phyloP scores from a whole-genome alignment of 305 asterid species.

The Plantago coronopus region DNA sequence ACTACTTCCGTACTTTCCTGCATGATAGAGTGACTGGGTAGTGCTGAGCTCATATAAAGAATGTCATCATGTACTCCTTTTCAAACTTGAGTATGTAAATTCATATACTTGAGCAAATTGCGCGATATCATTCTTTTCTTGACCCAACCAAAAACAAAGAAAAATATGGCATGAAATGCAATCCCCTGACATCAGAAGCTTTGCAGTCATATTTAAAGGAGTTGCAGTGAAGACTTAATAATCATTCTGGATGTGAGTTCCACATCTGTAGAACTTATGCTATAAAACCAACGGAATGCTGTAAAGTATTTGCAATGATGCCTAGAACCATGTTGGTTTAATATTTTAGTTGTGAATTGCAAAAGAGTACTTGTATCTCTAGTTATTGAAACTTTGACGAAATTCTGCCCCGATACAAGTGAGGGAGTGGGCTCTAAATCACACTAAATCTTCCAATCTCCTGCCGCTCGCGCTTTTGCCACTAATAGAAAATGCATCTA shows the following conservation, averaged over 20 bases:
- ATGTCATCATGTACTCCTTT: no score
- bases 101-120: no score
- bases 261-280: not conserved
- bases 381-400: conserved; percentile 4
- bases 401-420: not conserved
- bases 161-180: not conserved
- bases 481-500: no score
- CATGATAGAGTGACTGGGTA: no score
- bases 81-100: no score
- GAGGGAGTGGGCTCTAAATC: no score
- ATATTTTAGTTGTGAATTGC: not conserved
- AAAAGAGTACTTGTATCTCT: conserved; percentile 6
- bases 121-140: not conserved
- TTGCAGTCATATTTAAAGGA: conserved; percentile 4
- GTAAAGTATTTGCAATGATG: not conserved
- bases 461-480: no score
- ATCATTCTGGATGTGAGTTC: conserved; percentile 15
- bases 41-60: no score
- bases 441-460: no score
- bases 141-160: not conserved
- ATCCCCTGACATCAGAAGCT: not conserved
- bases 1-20: no score
- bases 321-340: not conserved
- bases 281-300: not conserved
- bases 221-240: not conserved